A percentile compares a stretch with the other conserved stretches of the same genome.
Evolutionary conservation across 805 yeast genomes (phyloP).

Genomic region (Candida andamanensis): DNA sequence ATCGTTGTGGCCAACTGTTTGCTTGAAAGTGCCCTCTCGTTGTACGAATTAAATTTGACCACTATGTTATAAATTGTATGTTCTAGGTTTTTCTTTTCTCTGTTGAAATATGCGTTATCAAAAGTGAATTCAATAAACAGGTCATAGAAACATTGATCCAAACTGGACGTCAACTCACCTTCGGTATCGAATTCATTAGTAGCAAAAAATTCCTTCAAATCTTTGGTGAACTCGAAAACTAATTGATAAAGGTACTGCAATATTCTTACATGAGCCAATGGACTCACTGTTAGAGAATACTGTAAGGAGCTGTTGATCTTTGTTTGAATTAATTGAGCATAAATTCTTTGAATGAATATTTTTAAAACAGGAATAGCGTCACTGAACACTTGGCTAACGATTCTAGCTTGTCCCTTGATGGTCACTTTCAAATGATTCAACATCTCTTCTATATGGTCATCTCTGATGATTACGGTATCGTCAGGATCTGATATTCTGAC

Average conservation of each 20-base stretch:
- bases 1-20: slow-evolving; percentile 28
- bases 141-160: slow-evolving; percentile 73
- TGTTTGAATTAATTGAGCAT: slow-evolving; percentile 63
- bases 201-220: slow-evolving; percentile 56
- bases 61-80: slow-evolving; percentile 44
- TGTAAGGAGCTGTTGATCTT: slow-evolving; percentile 54
- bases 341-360: slow-evolving; percentile 67
- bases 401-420: slow-evolving; percentile 65
- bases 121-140: slow-evolving; percentile 65
- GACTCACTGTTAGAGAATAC: slow-evolving; percentile 56
- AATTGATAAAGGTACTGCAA: slow-evolving; percentile 61
- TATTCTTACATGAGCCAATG: slow-evolving; percentile 70
- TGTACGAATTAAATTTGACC: slow-evolving; percentile 36
- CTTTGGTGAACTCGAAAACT: slow-evolving; percentile 56
- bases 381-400: slow-evolving; percentile 69
- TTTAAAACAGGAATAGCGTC: slow-evolving; percentile 64
- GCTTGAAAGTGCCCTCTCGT: slow-evolving; percentile 32
- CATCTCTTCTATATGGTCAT: slow-evolving; percentile 46
- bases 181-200: slow-evolving; percentile 43
- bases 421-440: slow-evolving; percentile 51
- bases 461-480: slow-evolving; percentile 43
- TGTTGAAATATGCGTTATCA: slow-evolving; percentile 62
- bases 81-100: slow-evolving; percentile 67
- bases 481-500: slow-evolving; percentile 55
- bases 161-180: slow-evolving; percentile 40